Percentiles rank a stretch among this genome's conserved stretches.
Evolutionary conservation across 129 eudicot genomes (phyloP).

Genomic region (Centrapalus pauciflorus): DNA sequence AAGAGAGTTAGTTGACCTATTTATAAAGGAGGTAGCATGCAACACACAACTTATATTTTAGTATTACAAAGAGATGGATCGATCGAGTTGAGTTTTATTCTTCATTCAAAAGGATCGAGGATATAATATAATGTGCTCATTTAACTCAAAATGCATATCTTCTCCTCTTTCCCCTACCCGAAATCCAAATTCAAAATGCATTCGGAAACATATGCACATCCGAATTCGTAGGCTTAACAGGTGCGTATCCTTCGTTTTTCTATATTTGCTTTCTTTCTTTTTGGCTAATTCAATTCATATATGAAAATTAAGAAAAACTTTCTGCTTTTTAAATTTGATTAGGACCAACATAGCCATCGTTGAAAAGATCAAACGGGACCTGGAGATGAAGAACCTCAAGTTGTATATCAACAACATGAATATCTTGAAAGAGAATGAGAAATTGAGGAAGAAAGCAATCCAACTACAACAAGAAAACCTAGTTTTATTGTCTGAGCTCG

Average conservation of each 20-base stretch:
- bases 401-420: slow-evolving; percentile 70
- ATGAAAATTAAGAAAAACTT: not conserved
- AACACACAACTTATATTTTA: slow-evolving; percentile 13
- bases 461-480: slow-evolving; percentile 68
- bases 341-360: slow-evolving; percentile 27
- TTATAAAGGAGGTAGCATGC: slow-evolving; percentile 13
- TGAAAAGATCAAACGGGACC: slow-evolving; percentile 28
- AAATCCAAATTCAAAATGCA: slow-evolving; percentile 31
- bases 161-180: not conserved
- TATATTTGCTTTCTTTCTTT: not conserved
- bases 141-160: not conserved
- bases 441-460: slow-evolving; percentile 55
- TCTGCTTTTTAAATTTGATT: not conserved
- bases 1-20: slow-evolving; percentile 13
- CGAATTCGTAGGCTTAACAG: slow-evolving; percentile 45
- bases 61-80: not conserved
- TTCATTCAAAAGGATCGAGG: slow-evolving; percentile 1
- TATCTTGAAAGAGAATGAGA: slow-evolving; percentile 60
- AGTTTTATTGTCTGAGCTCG: slow-evolving; percentile 38
- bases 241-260: slow-evolving; percentile 6
- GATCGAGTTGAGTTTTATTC: not conserved
- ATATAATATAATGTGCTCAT: slow-evolving; percentile 10
- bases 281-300: not conserved
- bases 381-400: slow-evolving; percentile 76
- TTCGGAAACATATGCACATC: slow-evolving; percentile 11